These are phyloP conservation scores for Tricholoma furcatifolium DNA, from an alignment of 768 basidiomycete species.

Conservation along the genomic window DNA sequence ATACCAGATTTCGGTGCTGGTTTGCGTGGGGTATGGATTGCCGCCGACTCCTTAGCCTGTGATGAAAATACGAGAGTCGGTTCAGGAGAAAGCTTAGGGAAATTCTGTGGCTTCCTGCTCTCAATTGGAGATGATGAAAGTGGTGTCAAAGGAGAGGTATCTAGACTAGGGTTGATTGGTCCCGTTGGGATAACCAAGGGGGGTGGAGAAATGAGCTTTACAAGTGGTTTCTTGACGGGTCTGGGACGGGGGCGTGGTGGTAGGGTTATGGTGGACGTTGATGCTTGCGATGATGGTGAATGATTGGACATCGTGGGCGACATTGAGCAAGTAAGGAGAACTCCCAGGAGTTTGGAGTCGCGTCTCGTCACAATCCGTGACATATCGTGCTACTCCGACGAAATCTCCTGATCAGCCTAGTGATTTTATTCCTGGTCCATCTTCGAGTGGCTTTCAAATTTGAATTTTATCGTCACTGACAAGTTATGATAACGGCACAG, in stretches of 20 bases:
- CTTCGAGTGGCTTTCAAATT: too few species aligned
- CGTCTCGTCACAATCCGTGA: background rate
- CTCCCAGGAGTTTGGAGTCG: background rate
- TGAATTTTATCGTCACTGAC: too few species aligned
- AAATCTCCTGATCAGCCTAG: too few species aligned
- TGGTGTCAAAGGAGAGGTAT: conserved; percentile 16
- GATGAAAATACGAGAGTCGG: background rate
- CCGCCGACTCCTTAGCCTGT: background rate
- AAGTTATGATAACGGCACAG: too few species aligned
- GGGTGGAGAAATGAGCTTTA: conserved; percentile 1
- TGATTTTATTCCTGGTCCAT: too few species aligned
- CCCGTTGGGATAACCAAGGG: background rate
- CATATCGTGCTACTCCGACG: background rate
- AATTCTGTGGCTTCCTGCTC: background rate
- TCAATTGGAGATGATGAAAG: conserved; percentile 16
- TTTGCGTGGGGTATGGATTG: conserved; percentile 1
- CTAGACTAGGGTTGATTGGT: conserved; percentile 9
- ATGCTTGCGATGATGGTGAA: background rate
- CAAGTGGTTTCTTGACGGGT: conserved; percentile 7
- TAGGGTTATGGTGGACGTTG: background rate
- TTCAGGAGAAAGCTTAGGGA: conserved; percentile 7
- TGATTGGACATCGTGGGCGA: conserved; percentile 11
- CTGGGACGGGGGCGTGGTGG: conserved; percentile 2
- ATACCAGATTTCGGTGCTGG: background rate
- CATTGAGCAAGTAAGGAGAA: conserved; percentile 2